Conservation (phyloP, 441 rosid species). For the Brassica balearica region DNA sequence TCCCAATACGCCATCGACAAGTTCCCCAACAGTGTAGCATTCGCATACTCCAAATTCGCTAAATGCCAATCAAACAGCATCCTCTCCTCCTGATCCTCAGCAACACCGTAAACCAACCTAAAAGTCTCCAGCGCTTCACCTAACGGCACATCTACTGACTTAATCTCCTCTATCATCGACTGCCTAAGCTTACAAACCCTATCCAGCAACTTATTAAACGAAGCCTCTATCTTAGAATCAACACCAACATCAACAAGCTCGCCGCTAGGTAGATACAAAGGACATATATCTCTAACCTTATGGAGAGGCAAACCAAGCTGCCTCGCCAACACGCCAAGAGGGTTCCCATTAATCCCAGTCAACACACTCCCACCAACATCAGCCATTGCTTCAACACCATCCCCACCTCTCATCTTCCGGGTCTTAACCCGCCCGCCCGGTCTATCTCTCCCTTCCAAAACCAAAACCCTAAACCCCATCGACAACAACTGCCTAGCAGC, state of each 20-base stretch:
- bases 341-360: slow-evolving; percentile 91
- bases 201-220: slow-evolving; percentile 83
- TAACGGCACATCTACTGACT: slow-evolving; percentile 76
- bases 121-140: slow-evolving; percentile 90
- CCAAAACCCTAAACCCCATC: slow-evolving; percentile 86
- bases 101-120: slow-evolving; percentile 76
- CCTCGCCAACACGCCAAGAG: slow-evolving; percentile 87
- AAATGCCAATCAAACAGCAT: slow-evolving; percentile 95
- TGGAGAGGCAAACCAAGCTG: slow-evolving; percentile 90
- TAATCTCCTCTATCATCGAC: slow-evolving; percentile 87
- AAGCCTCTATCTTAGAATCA: slow-evolving; percentile 81
- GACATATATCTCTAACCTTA: slow-evolving; percentile 92
- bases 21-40: slow-evolving; percentile 85
- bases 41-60: slow-evolving; percentile 90
- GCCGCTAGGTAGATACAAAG: slow-evolving; percentile 83
- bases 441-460: slow-evolving; percentile 82
- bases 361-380: slow-evolving; percentile 92
- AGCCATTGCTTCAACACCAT: slow-evolving; percentile 74
- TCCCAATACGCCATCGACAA: slow-evolving; percentile 96
- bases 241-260: slow-evolving; percentile 70
- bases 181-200: slow-evolving; percentile 95
- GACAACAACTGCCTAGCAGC: slow-evolving; percentile 81
- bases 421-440: slow-evolving; percentile 93
- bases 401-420: slow-evolving; percentile 75
- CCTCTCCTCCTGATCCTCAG: slow-evolving; percentile 74